Evolutionary conservation across 2,329 filamentous ascomycete species (phyloP), one percentile per base, ranked within the genome.

Genomic region (Diaporthe sp.): DNA sequence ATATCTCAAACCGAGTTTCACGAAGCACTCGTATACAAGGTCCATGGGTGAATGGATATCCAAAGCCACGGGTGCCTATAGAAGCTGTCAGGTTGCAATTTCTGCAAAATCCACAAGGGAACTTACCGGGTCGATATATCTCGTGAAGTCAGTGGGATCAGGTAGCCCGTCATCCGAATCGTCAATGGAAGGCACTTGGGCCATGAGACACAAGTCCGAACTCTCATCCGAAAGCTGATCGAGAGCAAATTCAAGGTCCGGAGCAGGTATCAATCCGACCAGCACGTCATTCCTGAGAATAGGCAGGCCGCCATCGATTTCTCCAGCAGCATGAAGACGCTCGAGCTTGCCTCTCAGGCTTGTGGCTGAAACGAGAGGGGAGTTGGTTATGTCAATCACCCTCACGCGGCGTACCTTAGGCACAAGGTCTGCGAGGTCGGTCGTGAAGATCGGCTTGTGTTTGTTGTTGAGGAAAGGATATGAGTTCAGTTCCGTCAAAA

Each of bases 391-490:
- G 82, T 99, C 96, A 78, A 99, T 98, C 73, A 96, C 87, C 72
- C 95, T 91, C 81, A 95, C 92, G 70, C 90, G 90, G 19, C 94
- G 92, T 5, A 94, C 87, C 7, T 93, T 92, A 2, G 94, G 92
- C 0, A 96, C 93, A 74, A 99, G 97, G 77, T 98, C 96, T 19
- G 92, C 94, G 0, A 99, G 89, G 73, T 97, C 94, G 0, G 94
- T 93, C 0, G 96, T 98, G 83, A 98, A 98, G 25, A 97, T 89
- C 1, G 96, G 96, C 79, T 97, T 95, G 77, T 96, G 91, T 83
- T 98, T 98, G 85, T 97, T 98, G 84, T 98, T 95, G n/a, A 99
- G 90, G 86, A 97, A 98, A 0, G 97, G 97, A 79, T 98, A 99
- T 3, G 95, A 94, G 84, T 99, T 98, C 94, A 99, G 96, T 82